Evolutionary conservation across 345 rosid genomes (phyloP), one percentile per base, ranked within the genome.

Genomic region (Eucalyptus erythrocorys): DNA sequence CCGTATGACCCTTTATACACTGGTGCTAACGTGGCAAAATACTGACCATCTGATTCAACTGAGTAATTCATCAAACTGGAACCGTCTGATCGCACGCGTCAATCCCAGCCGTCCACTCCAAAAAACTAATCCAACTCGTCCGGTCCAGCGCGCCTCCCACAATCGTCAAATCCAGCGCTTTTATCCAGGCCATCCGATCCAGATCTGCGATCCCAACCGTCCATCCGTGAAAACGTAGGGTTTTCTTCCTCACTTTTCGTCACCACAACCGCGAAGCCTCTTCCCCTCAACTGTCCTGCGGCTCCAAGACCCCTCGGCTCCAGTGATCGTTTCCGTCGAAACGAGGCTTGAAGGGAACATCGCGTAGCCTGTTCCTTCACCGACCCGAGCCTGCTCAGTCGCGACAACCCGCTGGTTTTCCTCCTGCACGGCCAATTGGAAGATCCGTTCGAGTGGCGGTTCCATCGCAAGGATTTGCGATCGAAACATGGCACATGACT

Each of bases 31-130:
- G 24, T 51, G 57, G 57, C 57, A 17, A 17, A 21, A 51, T 51
- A 6, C 2, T 0, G 24, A 4, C 24, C 57, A 0, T 53, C 2
- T 1, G 26, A 53, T 53, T 53, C 57, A 8, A 2, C 57, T 53
- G 1, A 53, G 24, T 3, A 4, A 51, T 53, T 19, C 24, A 53
- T 22, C 1, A 3, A 53, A 53, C 2, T 17, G 2, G 26, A 8
- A 53, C 26, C 26, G 1, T 22, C 10, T 1, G 1, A 53, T 53
- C 1, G 10, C 2, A 0, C 10, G 0, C 2, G 2, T 53, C 0
- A 10, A 53, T 53, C 26, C 57, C 26, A 53, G 10, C 26, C 5
- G 10, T 53, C 57, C 26, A 22, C 50, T 14, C 50, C 0, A 48
- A 6, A 48, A 14, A 48, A 48, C 1, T 6, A 0, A 48, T 48